Conservation (phyloP, 2,329 filamentous ascomycete genomes). For the Elsinoe australis region DNA sequence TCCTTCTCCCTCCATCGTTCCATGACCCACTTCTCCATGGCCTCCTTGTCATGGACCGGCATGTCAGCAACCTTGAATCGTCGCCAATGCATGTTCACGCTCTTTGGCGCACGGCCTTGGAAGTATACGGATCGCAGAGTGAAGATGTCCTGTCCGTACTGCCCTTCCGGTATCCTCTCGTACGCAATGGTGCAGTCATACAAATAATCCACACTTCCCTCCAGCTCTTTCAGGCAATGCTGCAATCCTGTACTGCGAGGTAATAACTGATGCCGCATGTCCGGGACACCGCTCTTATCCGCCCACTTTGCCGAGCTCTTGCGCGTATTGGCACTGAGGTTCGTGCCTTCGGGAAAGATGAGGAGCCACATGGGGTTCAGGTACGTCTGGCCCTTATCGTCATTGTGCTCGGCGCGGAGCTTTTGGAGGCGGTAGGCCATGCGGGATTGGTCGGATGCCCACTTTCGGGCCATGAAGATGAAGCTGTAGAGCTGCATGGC, state of each 20-base stretch:
- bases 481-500: conserved; percentile 85
- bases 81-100: conserved; percentile 94
- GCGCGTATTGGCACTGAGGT: conserved; percentile 66
- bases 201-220: conserved; percentile 67
- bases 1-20: conserved; percentile 90
- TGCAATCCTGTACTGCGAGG: conserved; percentile 73
- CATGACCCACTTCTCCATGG: conserved; percentile 75
- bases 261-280: conserved; percentile 63
- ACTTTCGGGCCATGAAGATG: conserved; percentile 89
- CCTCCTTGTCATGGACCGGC: conserved; percentile 62
- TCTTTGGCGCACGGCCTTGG: conserved; percentile 80
- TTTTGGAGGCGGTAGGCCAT: conserved; percentile 67
- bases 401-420: conserved; percentile 48
- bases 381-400: conserved; percentile 24
- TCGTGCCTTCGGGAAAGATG: conserved; percentile 82
- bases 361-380: conserved; percentile 75
- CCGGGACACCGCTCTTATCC: conserved; percentile 61
- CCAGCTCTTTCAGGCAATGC: conserved; percentile 70
- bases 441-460: conserved; percentile 68
- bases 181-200: conserved; percentile 96
- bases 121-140: conserved; percentile 80
- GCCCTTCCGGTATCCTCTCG: conserved; percentile 75
- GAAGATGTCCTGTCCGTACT: conserved; percentile 81
- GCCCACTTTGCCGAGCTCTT: conserved; percentile 66
- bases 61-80: conserved; percentile 74